Base-by-base conservation (phyloP, 2,329 filamentous ascomycete species). In the Colletotrichum viniferum region DNA sequence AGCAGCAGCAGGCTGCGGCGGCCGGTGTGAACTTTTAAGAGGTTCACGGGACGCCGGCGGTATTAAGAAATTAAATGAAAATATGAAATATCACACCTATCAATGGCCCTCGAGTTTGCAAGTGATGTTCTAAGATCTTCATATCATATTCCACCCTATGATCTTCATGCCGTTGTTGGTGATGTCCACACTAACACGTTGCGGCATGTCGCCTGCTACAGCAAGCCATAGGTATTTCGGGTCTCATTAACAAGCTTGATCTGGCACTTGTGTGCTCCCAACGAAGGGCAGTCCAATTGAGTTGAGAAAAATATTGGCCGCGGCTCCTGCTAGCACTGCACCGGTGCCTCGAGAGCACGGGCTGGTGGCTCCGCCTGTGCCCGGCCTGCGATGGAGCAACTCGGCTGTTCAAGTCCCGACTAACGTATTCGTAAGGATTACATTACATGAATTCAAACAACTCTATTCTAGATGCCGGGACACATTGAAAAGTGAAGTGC, bases 1-100 rank as follows among this genome's bases (percentile, higher is more conserved):
- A 24, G 34, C 52, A 32, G 43, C 62, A 62, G 26, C 58, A 62
- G n/a, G 58, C 58, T 34, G 58, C 55, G 21, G 68, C 21, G 4
- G 62, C 73, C 13, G 73, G 69, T 4, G 69, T 75, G 4, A 75
- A 75, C 43, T 75, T 75, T 7, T 75, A 38, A n/a, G 34, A 16
- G 12, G 43, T 52, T 52, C n/a, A 1, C 1, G 10, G 5, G 43
- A 1, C 52, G 32, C 52, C 34, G 16, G 18, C 28, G 55, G 30
- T 36, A 62, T 21, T 8, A 36, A n/a, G 18, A 30, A 32, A 14
- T 4, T 8, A n/a, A 30, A 58, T 7, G 9, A 60, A n/a, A 67
- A 56, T 12, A 56, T 7, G 5, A 56, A 26, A 67, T 34, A 21
- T 24, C 18, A 28, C 28, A 18, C 30, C 32, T 6, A 24, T 26